Evolutionary conservation across 768 basidiomycete genomes (phyloP).

Genomic region (Tricholoma flavovirens): DNA sequence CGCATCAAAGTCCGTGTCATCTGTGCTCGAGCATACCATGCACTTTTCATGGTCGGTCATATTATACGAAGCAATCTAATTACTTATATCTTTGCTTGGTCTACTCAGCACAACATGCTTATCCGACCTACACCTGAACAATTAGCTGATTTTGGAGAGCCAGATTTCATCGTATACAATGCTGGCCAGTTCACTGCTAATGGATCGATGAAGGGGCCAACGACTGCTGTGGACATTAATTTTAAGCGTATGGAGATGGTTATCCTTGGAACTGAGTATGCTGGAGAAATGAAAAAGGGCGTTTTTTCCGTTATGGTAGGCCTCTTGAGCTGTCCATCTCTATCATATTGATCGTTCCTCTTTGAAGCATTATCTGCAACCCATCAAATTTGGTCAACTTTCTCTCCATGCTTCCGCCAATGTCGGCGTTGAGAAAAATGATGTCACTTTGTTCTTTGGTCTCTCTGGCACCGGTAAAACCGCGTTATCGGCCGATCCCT

Average conservation of each 20-base stretch:
- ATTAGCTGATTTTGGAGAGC: slow-evolving; percentile 90
- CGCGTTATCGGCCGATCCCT: slow-evolving; percentile 93
- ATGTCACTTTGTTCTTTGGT: slow-evolving; percentile 99
- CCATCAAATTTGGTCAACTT: slow-evolving; percentile 96
- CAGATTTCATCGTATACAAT: slow-evolving; percentile 99
- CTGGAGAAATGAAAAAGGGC: slow-evolving; percentile 99
- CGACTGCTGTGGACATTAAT: slow-evolving; percentile 99
- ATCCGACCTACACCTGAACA: slow-evolving; percentile 97
- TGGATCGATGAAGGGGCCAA: slow-evolving; percentile 98
- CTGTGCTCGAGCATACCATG: slow-evolving; percentile 97
- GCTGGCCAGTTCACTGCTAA: slow-evolving; percentile 99
- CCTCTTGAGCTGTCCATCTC: slow-evolving; percentile 2
- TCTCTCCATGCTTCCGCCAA: slow-evolving; percentile 98
- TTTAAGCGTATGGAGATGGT: slow-evolving; percentile 99
- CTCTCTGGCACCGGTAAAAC: slow-evolving; percentile 98
- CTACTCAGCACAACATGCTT: slow-evolving; percentile 92
- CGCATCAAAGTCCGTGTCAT: slow-evolving; percentile 99
- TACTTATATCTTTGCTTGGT: slow-evolving; percentile 13
- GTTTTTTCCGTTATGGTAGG: slow-evolving; percentile 96
- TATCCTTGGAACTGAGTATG: slow-evolving; percentile 96
- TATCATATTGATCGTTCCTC: slow-evolving; percentile 12
- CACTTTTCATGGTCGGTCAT: slow-evolving; percentile 87
- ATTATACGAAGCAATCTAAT: slow-evolving; percentile 7
- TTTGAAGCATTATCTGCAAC: slow-evolving; percentile 88
- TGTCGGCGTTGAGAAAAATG: slow-evolving; percentile 80